Conservation (phyloP, 371 early-diverging fungal species). For the Nematocida ausubeli region DNA sequence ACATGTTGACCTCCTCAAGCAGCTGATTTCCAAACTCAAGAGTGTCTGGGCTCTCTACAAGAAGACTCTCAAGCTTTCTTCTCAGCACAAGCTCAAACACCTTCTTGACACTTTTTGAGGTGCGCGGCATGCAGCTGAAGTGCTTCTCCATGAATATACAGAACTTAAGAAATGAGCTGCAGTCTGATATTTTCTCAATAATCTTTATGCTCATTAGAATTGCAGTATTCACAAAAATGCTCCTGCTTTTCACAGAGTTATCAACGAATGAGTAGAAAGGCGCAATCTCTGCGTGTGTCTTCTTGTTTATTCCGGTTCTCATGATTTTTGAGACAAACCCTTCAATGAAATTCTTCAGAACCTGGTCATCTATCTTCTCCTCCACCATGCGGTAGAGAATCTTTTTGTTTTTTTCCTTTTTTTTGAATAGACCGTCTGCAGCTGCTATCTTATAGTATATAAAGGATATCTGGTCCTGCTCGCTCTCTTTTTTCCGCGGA, state of each 20-base stretch:
- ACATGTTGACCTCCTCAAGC: not conserved
- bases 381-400: constrained; percentile 30
- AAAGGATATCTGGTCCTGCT: not conserved
- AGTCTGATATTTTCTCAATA: constrained; percentile 1
- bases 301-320: constrained; percentile 16
- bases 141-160: constrained; percentile 32
- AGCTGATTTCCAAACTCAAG: constrained; percentile 31
- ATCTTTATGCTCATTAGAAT: constrained; percentile 28
- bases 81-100: constrained; percentile 25
- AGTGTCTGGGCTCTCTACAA: not conserved
- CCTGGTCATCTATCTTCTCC: constrained; percentile 23
- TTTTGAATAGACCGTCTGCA: constrained; percentile 16
- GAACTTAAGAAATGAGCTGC: constrained; percentile 22
- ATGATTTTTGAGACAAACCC: constrained; percentile 13
- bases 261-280: constrained; percentile 52
- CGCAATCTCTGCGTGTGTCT: constrained; percentile 2
- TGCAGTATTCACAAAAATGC: constrained; percentile 19
- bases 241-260: constrained; percentile 1
- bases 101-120: constrained; percentile 5
- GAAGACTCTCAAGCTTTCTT: not conserved
- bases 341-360: constrained; percentile 28
- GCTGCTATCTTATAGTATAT: constrained; percentile 33
- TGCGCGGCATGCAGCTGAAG: constrained; percentile 32
- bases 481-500: not conserved
- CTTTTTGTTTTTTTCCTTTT: constrained; percentile 40